These are phyloP conservation scores for Pholiota microspora DNA, from an alignment of 768 basidiomycete species.

Conservation along the genomic window DNA sequence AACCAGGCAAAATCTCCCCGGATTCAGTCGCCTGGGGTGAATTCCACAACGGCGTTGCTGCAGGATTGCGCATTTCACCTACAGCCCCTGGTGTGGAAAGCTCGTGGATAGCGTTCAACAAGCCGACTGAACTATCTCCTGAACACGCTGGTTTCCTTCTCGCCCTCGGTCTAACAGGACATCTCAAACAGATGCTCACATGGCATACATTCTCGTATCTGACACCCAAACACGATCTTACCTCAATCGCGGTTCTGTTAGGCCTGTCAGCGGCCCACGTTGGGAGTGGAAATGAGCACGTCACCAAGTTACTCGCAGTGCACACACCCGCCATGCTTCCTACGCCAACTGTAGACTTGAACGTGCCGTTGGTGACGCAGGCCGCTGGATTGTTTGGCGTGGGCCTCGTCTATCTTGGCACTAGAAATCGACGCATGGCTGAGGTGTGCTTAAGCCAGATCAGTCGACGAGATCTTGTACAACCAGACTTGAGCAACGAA, in stretches of 20 bases:
- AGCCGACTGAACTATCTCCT: slow-evolving; percentile 84
- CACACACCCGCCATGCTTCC: slow-evolving; percentile 94
- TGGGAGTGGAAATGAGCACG: slow-evolving; percentile 80
- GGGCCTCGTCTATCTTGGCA: slow-evolving; percentile 88
- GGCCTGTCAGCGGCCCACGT: slow-evolving; percentile 92
- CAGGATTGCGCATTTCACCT: slow-evolving; percentile 81
- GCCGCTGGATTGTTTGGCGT: slow-evolving; percentile 85
- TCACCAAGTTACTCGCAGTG: slow-evolving; percentile 89
- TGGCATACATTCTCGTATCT: slow-evolving; percentile 97
- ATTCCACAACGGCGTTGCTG: slow-evolving; percentile 96
- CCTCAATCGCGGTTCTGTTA: slow-evolving; percentile 89
- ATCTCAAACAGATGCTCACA: slow-evolving; percentile 83
- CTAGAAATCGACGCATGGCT: slow-evolving; percentile 86
- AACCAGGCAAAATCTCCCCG: slow-evolving; percentile 65
- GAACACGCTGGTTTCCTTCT: slow-evolving; percentile 97
- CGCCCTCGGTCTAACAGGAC: slow-evolving; percentile 89
- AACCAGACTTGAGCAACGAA: slow-evolving; percentile 82
- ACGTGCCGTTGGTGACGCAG: slow-evolving; percentile 87
- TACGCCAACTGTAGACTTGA: slow-evolving; percentile 81
- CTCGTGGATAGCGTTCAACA: slow-evolving; percentile 96
- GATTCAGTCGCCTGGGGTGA: slow-evolving; percentile 91
- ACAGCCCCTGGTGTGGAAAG: slow-evolving; percentile 78
- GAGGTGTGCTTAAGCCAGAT: slow-evolving; percentile 89
- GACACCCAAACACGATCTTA: slow-evolving; percentile 94
- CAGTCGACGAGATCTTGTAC: slow-evolving; percentile 70